A percentile compares a stretch with the other conserved stretches of the same genome.
These are phyloP conservation scores for Trichomonascaceae sp. DNA, from an alignment of 1,139 yeast species.

Conservation along the genomic window DNA sequence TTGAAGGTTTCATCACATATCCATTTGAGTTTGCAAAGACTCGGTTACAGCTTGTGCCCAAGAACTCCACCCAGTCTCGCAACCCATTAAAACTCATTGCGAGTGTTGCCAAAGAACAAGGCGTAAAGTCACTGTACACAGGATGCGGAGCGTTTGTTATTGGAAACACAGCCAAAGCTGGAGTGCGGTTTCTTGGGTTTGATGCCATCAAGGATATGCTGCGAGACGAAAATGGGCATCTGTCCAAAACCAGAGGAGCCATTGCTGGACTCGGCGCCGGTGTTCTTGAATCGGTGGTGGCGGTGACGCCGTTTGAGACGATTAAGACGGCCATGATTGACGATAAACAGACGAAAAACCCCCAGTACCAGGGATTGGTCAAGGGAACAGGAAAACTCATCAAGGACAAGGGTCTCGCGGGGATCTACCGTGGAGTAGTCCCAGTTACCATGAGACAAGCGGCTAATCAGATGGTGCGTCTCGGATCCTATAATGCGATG, in stretches of 20 bases:
- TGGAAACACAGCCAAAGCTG: slow-evolving; percentile 93
- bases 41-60: slow-evolving; percentile 71
- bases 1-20: slow-evolving; percentile 81
- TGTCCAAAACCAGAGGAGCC: slow-evolving; percentile 83
- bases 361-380: slow-evolving; percentile 58
- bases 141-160: slow-evolving; percentile 98
- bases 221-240: slow-evolving; percentile 72
- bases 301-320: slow-evolving; percentile 95
- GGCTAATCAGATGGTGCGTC: slow-evolving; percentile 84
- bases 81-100: slow-evolving; percentile 75
- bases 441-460: slow-evolving; percentile 96
- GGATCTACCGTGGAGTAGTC: slow-evolving; percentile 76
- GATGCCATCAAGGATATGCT: slow-evolving; percentile 70
- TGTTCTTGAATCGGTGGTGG: slow-evolving; percentile 75
- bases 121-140: slow-evolving; percentile 67
- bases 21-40: slow-evolving; percentile 98
- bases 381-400: slow-evolving; percentile 52
- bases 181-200: slow-evolving; percentile 84
- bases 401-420: slow-evolving; percentile 66
- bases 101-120: slow-evolving; percentile 64
- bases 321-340: slow-evolving; percentile 92
- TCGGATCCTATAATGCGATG: slow-evolving; percentile 85
- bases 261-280: slow-evolving; percentile 97
- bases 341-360: slow-evolving; percentile 65
- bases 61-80: slow-evolving; percentile 47